phyloP scores from a whole-genome alignment of 192 early-diverging fungal species.

The Allomyces macrogynus region DNA sequence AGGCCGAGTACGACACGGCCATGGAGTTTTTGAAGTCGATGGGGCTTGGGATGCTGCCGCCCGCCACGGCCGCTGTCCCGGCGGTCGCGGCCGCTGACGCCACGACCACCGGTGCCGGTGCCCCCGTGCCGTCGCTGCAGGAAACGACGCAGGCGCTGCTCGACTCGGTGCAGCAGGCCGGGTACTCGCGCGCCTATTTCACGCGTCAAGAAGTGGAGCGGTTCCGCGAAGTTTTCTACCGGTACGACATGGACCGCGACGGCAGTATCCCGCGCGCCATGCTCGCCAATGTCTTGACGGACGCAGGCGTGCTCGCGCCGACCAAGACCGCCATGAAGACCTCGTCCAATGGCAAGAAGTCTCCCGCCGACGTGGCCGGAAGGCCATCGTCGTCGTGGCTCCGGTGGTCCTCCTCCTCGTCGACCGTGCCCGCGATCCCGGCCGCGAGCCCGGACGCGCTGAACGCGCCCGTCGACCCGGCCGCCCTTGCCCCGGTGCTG shows the following conservation, averaged over 20 bases:
- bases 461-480: not conserved
- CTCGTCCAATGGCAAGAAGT: not conserved
- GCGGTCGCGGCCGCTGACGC: not conserved
- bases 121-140: not conserved
- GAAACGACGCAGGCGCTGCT: not conserved
- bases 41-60: constrained; percentile 44
- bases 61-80: constrained; percentile 9
- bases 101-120: not conserved
- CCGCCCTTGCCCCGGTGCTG: not conserved
- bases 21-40: constrained; percentile 67
- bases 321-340: too few species aligned
- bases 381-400: not conserved
- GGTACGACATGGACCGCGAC: not conserved
- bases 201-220: constrained; percentile 1
- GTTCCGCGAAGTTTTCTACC: not conserved
- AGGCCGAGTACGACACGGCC: constrained; percentile 45
- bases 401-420: not conserved
- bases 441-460: not conserved
- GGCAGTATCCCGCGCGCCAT: not conserved
- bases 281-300: not conserved
- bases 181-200: constrained; percentile 1
- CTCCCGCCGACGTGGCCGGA: too few species aligned
- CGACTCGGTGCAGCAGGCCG: not conserved
- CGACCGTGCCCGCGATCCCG: too few species aligned
- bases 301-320: too few species aligned